Base-by-base conservation (phyloP, 1,139 yeast genomes). In the Yamadazyma aaseri region DNA sequence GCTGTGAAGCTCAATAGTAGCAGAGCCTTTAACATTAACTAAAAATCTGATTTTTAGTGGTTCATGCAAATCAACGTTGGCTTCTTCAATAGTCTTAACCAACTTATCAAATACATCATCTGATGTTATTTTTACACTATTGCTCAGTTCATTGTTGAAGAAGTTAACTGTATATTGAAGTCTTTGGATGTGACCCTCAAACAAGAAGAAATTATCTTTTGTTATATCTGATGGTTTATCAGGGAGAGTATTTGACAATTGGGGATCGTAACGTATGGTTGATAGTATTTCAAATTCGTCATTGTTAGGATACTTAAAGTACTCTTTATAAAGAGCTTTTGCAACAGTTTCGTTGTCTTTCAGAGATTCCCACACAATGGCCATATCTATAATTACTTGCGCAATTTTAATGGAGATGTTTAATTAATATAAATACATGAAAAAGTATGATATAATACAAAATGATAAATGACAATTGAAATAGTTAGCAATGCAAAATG, bases 181-280 rank as follows among this genome's bases (percentile, higher is more conserved):
- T 31, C 96, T 64, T 32, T 72, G 68, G 28, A 71, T 63, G 55
- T 89, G 97, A 41, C 79, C 79, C 13, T 72, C 68, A 17, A 86
- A 60, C 21, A 86, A 63, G 44, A 84, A 80, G 56, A 81, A 81
- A 39, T 78, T 58, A 28, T 49, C 51, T 16, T 49, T 47, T 0
- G 57, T 45, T 25, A 69, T 54, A 12, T 61, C 56, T 5, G 48
- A 40, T 5, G 56, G 55, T 4, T 46, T 41, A 5, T 44, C 32
- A 9, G 73, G 65, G 11, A 51, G 48, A 3, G 38, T 20, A 0
- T 42, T 33, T 4, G 72, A 55, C 12, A 80, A 47, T 3, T 49
- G 40, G 2, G 95, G 92, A 47, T 85, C 95, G 47, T 81, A 86
- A 31, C 95, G 60, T 16, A 86, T 71, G 1, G 95, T 80, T 26